Percentiles rank a stretch among this genome's conserved stretches.
phyloP scores from a whole-genome alignment of 306 rosid genomes.

The Rosa chinensis region DNA sequence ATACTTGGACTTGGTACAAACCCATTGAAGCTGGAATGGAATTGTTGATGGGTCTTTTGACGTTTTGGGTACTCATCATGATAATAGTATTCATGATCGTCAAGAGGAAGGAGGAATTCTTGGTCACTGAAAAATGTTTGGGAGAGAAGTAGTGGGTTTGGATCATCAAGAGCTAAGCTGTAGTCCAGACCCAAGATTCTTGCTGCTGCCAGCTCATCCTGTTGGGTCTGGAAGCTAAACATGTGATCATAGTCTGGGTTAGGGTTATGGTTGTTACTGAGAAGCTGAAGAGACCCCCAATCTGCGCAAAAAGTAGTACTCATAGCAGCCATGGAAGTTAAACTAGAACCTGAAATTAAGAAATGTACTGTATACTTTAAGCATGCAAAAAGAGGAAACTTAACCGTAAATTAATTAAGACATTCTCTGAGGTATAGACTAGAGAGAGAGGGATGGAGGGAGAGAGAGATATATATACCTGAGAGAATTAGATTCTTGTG shows the following conservation, averaged over 20 bases:
- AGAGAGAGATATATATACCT: constrained; percentile 1
- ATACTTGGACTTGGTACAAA: constrained; percentile 8
- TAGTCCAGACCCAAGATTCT: background rate
- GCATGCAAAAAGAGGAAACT: background rate
- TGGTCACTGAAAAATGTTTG: background rate
- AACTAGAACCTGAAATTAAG: constrained; percentile 3
- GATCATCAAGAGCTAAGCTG: constrained; percentile 1
- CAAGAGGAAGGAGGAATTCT: background rate
- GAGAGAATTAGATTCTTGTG: constrained; percentile 3
- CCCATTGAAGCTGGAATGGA: constrained; percentile 8
- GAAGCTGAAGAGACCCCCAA: constrained; percentile 18
- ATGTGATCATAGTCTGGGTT: constrained; percentile 4
- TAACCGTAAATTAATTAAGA: background rate
- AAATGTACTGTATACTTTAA: background rate
- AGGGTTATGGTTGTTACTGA: background rate
- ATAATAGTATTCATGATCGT: constrained; percentile 3
- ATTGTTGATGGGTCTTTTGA: constrained; percentile 7
- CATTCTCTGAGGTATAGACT: background rate
- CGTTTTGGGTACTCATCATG: constrained; percentile 18
- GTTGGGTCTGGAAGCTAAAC: constrained; percentile 20
- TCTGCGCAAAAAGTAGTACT: constrained; percentile 20
- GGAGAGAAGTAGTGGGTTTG: constrained; percentile 9
- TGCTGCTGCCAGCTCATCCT: background rate
- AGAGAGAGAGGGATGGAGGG: constrained; percentile 1
- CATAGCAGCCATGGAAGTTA: constrained; percentile 28